These are phyloP conservation scores for Colletotrichum ledebouriae DNA, from an alignment of 2,329 filamentous ascomycete genomes.

Conservation along the genomic window DNA sequence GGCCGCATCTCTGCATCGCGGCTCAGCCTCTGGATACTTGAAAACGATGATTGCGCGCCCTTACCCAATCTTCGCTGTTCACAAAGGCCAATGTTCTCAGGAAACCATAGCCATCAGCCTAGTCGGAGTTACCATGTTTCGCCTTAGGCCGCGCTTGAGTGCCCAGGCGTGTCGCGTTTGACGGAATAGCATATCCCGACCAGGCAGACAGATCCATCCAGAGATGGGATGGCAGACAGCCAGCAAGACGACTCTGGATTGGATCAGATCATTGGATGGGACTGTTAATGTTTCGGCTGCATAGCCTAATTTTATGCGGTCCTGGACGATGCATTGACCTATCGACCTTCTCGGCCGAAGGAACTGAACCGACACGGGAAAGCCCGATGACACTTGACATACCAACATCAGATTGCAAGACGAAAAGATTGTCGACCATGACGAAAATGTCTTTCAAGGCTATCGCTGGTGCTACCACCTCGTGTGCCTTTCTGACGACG, in stretches of 20 bases:
- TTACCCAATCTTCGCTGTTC: not conserved
- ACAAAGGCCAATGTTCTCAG: not conserved
- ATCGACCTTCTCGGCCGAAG: conserved; percentile 8
- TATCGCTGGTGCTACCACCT: conserved; percentile 17
- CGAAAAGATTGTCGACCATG: conserved; percentile 11
- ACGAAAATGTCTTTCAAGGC: conserved; percentile 23
- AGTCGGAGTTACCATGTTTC: conserved; percentile 14
- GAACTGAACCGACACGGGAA: not conserved
- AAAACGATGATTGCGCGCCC: not conserved
- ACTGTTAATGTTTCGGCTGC: conserved; percentile 28
- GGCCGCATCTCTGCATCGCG: not conserved
- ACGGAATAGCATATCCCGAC: conserved; percentile 21
- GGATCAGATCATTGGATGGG: conserved; percentile 26
- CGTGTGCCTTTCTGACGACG: conserved; percentile 20
- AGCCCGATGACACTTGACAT: conserved; percentile 1
- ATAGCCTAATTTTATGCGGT: conserved; percentile 22
- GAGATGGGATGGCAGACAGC: conserved; percentile 33
- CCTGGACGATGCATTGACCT: conserved; percentile 23
- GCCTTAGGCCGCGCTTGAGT: not conserved
- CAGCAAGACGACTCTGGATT: conserved; percentile 5
- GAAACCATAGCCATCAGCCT: not conserved
- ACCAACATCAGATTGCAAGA: conserved; percentile 18
- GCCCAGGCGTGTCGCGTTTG: conserved; percentile 10
- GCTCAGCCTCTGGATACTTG: not conserved
- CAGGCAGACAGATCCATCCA: not conserved